phyloP scores from a whole-genome alignment of 2,329 filamentous ascomycete genomes.

The Biscogniauxia marginata region DNA sequence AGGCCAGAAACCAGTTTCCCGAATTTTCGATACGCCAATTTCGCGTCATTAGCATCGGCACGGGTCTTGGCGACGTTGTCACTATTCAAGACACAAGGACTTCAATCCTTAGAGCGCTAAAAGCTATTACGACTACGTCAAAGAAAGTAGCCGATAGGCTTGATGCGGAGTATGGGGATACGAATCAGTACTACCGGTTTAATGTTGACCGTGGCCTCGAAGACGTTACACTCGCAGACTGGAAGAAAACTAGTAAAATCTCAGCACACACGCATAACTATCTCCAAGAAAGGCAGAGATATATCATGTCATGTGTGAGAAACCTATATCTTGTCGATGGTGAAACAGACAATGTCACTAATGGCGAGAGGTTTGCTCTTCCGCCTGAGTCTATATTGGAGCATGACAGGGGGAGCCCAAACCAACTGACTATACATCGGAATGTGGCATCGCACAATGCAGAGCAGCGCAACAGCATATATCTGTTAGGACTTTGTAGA shows the following conservation, averaged over 20 bases:
- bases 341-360: background rate
- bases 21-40: background rate
- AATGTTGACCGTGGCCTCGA: slow-evolving; percentile 29
- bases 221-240: slow-evolving; percentile 26
- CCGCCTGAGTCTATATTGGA: background rate
- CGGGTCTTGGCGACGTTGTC: slow-evolving; percentile 23
- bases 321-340: background rate
- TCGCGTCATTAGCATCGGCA: slow-evolving; percentile 28
- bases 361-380: background rate
- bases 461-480: background rate
- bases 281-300: background rate
- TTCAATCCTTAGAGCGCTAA: slow-evolving; percentile 21
- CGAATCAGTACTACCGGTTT: slow-evolving; percentile 25
- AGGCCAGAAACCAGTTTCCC: slow-evolving; percentile 27
- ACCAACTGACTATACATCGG: background rate
- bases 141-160: slow-evolving; percentile 19
- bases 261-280: slow-evolving; percentile 13
- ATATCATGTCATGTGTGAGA: background rate
- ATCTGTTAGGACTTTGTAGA: background rate
- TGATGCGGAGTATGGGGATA: slow-evolving; percentile 13
- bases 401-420: background rate
- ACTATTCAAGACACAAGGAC: slow-evolving; percentile 11
- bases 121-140: slow-evolving; percentile 20
- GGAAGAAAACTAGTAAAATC: slow-evolving; percentile 19
- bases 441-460: background rate